Conservation (phyloP, 441 rosid genomes). For the Isatis lusitanica region DNA sequence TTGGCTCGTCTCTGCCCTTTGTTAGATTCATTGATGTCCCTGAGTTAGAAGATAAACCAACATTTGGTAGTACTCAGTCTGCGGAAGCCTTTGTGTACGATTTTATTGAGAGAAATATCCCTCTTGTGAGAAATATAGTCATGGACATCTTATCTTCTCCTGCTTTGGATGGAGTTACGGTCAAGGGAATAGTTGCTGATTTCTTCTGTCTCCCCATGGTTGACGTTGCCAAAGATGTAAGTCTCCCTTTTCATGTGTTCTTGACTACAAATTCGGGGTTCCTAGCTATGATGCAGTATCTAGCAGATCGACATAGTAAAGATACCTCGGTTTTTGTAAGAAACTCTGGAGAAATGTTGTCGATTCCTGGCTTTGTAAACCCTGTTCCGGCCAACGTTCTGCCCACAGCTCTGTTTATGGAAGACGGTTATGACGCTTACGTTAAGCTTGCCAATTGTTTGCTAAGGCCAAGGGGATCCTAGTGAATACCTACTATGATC, state of each 20-base stretch:
- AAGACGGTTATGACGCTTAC: constrained; percentile 32
- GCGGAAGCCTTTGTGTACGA: constrained; percentile 31
- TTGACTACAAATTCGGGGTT: constrained; percentile 42
- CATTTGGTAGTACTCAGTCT: constrained; percentile 24
- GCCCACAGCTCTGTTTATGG: constrained; percentile 34
- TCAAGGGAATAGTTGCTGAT: constrained; percentile 43
- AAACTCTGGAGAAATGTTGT: constrained; percentile 29
- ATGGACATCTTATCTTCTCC: constrained; percentile 23
- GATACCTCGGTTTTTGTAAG: constrained; percentile 15
- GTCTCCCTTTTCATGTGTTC: constrained; percentile 46
- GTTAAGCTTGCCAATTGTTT: constrained; percentile 42
- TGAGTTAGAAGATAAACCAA: constrained; percentile 40
- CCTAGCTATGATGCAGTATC: constrained; percentile 38
- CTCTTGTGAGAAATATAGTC: constrained; percentile 31
- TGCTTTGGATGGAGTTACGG: constrained; percentile 23
- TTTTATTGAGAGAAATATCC: constrained; percentile 26
- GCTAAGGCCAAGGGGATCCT: constrained; percentile 42
- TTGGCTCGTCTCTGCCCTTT: constrained; percentile 38
- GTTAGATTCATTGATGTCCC: constrained; percentile 47
- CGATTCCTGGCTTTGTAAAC: constrained; percentile 41
- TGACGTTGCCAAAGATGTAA: constrained; percentile 33
- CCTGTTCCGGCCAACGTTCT: constrained; percentile 43
- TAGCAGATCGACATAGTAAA: constrained; percentile 33
- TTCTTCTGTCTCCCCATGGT: constrained; percentile 47
- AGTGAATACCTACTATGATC: constrained; percentile 43